These are phyloP conservation scores for Discostella stelligeroides DNA, from an alignment of 108 stramenopile genomes.

Conservation along the genomic window DNA sequence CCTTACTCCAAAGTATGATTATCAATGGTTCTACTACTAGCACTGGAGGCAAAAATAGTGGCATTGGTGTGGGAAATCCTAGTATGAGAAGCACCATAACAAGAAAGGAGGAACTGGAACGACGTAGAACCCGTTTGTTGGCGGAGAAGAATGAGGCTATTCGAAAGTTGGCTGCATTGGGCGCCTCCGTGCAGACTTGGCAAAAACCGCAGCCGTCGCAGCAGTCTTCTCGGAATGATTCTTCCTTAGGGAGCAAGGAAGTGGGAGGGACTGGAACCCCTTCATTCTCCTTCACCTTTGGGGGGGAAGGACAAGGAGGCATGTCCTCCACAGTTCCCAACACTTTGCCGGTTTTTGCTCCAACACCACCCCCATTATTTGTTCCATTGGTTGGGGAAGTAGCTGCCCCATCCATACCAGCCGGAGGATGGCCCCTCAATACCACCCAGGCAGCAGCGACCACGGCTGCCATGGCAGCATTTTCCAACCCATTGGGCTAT, in stretches of 20 bases:
- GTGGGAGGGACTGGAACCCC: conserved; percentile 1
- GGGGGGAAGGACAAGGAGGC: conserved; percentile 11
- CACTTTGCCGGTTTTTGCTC: background rate
- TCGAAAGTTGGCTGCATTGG: background rate
- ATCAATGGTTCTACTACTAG: background rate
- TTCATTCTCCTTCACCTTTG: conserved; percentile 34
- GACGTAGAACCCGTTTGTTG: background rate
- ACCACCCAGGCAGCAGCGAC: conserved; percentile 17
- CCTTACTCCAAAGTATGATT: background rate
- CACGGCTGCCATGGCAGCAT: conserved; percentile 31
- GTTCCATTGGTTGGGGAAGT: background rate
- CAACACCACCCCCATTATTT: background rate
- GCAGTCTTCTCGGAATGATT: background rate
- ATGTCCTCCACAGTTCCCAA: no score
- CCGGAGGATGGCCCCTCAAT: conserved; percentile 25
- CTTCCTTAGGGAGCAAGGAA: background rate
- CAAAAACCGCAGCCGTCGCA: conserved; percentile 10
- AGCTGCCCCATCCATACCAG: conserved; percentile 25
- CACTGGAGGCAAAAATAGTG: background rate
- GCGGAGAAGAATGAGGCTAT: conserved; percentile 8
- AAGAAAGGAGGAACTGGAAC: conserved; percentile 4
- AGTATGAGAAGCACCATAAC: no score
- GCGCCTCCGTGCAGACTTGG: conserved; percentile 30
- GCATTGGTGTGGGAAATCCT: no score
- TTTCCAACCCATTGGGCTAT: conserved; percentile 19